A percentile compares a stretch with the other conserved stretches of the same genome.
These are phyloP conservation scores for Saccharomycopsis babjevae DNA, from an alignment of 805 yeast genomes.

Conservation along the genomic window DNA sequence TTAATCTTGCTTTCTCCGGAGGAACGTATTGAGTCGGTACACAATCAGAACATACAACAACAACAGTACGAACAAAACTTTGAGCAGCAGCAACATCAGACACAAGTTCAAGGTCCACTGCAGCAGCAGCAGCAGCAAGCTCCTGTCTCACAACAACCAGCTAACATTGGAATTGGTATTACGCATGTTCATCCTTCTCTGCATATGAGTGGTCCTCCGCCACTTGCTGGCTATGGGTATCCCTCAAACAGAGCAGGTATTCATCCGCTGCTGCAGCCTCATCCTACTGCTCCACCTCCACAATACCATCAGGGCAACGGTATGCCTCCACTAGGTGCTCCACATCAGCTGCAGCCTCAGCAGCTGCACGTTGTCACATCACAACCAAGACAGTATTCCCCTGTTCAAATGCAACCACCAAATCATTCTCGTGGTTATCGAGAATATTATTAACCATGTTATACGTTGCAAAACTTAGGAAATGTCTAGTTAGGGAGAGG, in stretches of 20 bases:
- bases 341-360: neutral
- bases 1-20: conserved; percentile 27
- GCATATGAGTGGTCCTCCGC: neutral
- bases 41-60: conserved; percentile 10
- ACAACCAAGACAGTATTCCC: neutral
- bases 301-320: conserved; percentile 6
- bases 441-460: neutral
- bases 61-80: conserved; percentile 18
- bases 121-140: conserved; percentile 22
- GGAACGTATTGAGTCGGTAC: conserved; percentile 23
- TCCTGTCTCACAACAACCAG: conserved; percentile 20
- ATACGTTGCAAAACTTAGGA: no score
- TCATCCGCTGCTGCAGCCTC: conserved; percentile 4
- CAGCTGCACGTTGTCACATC: neutral
- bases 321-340: neutral
- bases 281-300: conserved; percentile 10
- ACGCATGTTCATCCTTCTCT: neutral
- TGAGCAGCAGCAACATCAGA: conserved; percentile 17
- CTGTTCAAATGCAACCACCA: neutral
- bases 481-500: no score
- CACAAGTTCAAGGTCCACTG: conserved; percentile 17
- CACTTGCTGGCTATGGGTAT: neutral
- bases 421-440: neutral
- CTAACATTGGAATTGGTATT: neutral
- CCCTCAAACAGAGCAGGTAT: neutral